Evolutionary conservation across 169 alveolate genomes (phyloP).

Genomic region (Plasmodium coatneyi): DNA sequence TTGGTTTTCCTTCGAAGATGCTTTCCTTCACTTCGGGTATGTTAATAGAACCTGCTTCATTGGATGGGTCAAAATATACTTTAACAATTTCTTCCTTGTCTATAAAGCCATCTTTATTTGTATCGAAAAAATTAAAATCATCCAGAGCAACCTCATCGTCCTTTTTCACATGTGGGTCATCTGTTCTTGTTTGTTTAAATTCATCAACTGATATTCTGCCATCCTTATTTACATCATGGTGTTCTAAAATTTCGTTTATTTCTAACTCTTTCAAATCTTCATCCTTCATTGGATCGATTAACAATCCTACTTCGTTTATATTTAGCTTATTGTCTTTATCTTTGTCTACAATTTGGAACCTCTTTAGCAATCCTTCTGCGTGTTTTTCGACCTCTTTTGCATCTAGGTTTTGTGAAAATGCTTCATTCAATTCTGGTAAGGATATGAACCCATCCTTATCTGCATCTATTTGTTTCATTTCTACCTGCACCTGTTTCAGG

Average conservation of each 20-base stretch:
- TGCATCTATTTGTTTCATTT: constrained; percentile 81
- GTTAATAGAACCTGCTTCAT: constrained; percentile 73
- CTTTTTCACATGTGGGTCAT: constrained; percentile 34
- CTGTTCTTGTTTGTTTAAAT: constrained; percentile 75
- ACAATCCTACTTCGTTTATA: constrained; percentile 76
- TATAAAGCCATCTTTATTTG: constrained; percentile 82
- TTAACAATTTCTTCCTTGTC: constrained; percentile 78
- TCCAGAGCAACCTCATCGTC: constrained; percentile 67
- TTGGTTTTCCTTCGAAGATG: constrained; percentile 76
- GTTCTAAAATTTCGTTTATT: constrained; percentile 80
- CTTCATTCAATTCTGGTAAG: constrained; percentile 79
- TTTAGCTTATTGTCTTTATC: constrained; percentile 79
- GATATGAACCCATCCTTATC: constrained; percentile 83
- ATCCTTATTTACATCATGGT: constrained; percentile 84
- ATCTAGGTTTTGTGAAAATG: constrained; percentile 80
- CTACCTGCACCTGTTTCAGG: constrained; percentile 82
- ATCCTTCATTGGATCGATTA: constrained; percentile 82
- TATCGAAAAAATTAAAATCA: constrained; percentile 83
- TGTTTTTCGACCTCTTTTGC: constrained; percentile 78
- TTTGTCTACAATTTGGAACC: constrained; percentile 85
- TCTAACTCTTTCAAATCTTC: constrained; percentile 81
- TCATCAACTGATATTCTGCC: constrained; percentile 83
- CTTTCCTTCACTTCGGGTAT: constrained; percentile 75
- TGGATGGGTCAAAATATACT: constrained; percentile 80
- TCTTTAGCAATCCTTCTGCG: constrained; percentile 77